Conservation (phyloP, 345 rosid species). For the Murraya koenigii region DNA sequence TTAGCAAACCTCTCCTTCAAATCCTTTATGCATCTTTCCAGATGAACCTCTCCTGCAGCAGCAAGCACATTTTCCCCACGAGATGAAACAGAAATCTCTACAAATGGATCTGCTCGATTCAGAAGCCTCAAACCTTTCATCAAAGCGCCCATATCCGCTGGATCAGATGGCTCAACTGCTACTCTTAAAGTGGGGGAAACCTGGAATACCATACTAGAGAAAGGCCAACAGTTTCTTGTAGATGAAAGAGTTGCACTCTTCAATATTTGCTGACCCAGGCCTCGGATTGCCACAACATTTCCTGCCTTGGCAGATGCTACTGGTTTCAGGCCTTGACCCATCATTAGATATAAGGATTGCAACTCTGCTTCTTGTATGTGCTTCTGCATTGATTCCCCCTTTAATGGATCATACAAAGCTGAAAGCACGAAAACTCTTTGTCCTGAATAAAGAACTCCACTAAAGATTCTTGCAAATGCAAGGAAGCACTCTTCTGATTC, state of each 20-base stretch:
- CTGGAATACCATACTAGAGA: conserved; percentile 91
- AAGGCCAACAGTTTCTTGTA: conserved; percentile 86
- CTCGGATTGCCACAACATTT: conserved; percentile 82
- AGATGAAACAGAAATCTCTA: conserved; percentile 83
- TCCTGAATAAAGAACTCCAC: conserved; percentile 67
- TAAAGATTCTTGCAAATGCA: conserved; percentile 93
- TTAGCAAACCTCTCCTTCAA: conserved; percentile 89
- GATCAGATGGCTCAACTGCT: conserved; percentile 92
- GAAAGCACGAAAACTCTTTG: conserved; percentile 77
- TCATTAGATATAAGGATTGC: conserved; percentile 88
- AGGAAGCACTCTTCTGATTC: conserved; percentile 93
- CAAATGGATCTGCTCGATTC: conserved; percentile 92
- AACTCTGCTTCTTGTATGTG: conserved; percentile 84
- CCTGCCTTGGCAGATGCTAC: conserved; percentile 82
- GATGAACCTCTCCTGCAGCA: conserved; percentile 96
- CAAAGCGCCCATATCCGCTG: conserved; percentile 72
- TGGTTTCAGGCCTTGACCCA: conserved; percentile 90
- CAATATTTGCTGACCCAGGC: conserved; percentile 89
- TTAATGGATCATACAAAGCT: conserved; percentile 78
- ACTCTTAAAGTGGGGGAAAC: conserved; percentile 89
- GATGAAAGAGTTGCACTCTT: conserved; percentile 94
- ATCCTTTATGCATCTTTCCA: conserved; percentile 90
- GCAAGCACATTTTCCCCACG: conserved; percentile 93
- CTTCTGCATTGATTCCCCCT: conserved; percentile 65
- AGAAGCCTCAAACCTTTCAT: conserved; percentile 85